Conservation (phyloP, 176 grass and related monocot species). For the Hordeum marinum region DNA sequence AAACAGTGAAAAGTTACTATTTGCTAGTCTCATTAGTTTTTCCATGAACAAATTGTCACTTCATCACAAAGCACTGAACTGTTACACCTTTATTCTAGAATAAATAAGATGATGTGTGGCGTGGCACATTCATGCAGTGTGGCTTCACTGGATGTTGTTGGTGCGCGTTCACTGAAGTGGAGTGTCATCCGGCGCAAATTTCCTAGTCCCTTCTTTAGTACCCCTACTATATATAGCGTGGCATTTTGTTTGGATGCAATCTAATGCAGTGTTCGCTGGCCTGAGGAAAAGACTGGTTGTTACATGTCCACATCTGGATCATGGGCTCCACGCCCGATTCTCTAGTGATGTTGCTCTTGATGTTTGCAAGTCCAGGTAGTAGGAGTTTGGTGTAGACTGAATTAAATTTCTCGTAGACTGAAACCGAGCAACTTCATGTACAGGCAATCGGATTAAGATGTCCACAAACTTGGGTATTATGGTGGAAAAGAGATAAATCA, state of each 20-base stretch:
- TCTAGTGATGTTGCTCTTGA: neutral
- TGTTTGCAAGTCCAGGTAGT: neutral
- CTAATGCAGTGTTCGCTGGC: neutral
- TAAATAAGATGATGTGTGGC: neutral
- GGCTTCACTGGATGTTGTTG: neutral
- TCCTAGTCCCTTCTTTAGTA: neutral
- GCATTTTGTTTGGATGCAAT: neutral
- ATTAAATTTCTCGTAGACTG: neutral
- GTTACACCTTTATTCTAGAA: neutral
- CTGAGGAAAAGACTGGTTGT: neutral
- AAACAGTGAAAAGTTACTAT: neutral
- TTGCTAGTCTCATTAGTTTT: neutral
- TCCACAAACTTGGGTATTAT: neutral
- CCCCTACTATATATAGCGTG: neutral
- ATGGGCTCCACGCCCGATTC: neutral
- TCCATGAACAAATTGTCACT: neutral
- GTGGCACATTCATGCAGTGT: neutral
- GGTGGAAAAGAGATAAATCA: neutral
- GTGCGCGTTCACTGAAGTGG: neutral
- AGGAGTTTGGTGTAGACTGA: neutral
- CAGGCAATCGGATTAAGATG: neutral
- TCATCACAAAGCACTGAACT: neutral
- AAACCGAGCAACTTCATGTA: neutral
- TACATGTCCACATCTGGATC: conserved; percentile 2
- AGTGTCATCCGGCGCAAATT: neutral